phyloP scores from a whole-genome alignment of 768 basidiomycete genomes.

The Trametopsis cervina region DNA sequence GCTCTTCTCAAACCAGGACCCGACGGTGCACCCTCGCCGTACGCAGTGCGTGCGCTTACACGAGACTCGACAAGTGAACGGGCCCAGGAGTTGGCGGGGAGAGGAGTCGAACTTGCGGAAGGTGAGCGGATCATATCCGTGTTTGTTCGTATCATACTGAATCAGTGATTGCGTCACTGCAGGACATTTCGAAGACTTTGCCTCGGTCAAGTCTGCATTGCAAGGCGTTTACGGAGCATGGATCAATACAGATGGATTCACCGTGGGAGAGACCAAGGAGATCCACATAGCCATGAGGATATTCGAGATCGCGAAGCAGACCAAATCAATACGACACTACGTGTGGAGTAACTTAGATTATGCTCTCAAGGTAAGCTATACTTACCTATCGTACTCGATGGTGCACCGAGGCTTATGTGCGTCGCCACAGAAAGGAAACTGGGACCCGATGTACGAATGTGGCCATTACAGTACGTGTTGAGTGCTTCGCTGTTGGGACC shows the following conservation, averaged over 20 bases:
- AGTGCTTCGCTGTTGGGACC: too few species aligned
- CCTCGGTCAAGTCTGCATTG: slow-evolving; percentile 22
- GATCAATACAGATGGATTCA: slow-evolving; percentile 28
- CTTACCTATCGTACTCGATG: neutral
- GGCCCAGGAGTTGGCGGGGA: slow-evolving; percentile 27
- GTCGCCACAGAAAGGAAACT: too few species aligned
- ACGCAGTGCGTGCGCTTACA: slow-evolving; percentile 33
- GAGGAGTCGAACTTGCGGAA: slow-evolving; percentile 30
- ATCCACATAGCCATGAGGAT: slow-evolving; percentile 32
- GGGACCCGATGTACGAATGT: too few species aligned
- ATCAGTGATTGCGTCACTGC: neutral
- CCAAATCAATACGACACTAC: slow-evolving; percentile 27
- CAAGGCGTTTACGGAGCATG: slow-evolving; percentile 29
- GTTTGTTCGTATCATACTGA: too few species aligned
- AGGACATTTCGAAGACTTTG: slow-evolving; percentile 28
- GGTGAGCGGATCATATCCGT: too few species aligned
- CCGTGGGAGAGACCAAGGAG: slow-evolving; percentile 32
- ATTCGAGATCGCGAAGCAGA: slow-evolving; percentile 31
- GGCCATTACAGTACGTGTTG: too few species aligned
- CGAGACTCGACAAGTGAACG: slow-evolving; percentile 26
- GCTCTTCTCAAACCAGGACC: slow-evolving; percentile 27
- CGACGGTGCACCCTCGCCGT: slow-evolving; percentile 33
- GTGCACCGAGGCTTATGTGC: neutral
- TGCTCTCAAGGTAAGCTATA: slow-evolving; percentile 27
- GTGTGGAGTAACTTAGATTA: slow-evolving; percentile 35